Percentiles rank a stretch among this genome's conserved stretches.
phyloP scores from a whole-genome alignment of 2,329 filamentous ascomycete species.

The Pezicula carpinea region DNA sequence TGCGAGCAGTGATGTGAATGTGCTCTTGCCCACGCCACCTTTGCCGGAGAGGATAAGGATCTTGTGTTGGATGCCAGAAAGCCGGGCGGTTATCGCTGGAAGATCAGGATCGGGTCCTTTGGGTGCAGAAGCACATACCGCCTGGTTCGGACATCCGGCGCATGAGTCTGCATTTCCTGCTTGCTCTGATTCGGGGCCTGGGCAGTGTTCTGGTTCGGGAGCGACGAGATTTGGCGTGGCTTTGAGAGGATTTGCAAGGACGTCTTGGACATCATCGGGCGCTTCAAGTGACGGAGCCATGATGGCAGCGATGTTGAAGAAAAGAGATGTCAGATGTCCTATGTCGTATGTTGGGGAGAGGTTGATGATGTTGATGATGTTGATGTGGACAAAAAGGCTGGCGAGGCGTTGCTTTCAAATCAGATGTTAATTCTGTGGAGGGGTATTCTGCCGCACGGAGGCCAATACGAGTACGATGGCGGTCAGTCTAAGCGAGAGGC shows the following conservation, averaged over 20 bases:
- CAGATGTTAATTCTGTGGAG: background rate
- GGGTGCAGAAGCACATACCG: conserved; percentile 88
- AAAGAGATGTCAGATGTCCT: too few relatives aligned
- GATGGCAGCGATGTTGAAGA: conserved; percentile 1
- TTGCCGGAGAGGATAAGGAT: conserved; percentile 89
- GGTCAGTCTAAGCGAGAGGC: background rate
- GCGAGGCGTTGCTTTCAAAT: background rate
- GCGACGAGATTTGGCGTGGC: conserved; percentile 81
- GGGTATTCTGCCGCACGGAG: background rate
- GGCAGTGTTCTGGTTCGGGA: conserved; percentile 94
- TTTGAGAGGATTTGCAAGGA: conserved; percentile 72
- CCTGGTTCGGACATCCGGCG: conserved; percentile 91
- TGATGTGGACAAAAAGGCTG: too few relatives aligned
- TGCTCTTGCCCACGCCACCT: conserved; percentile 94
- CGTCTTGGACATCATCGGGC: conserved; percentile 59
- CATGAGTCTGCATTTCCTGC: conserved; percentile 76
- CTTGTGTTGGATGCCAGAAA: conserved; percentile 82
- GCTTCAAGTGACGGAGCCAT: conserved; percentile 85
- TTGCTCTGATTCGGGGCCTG: conserved; percentile 75
- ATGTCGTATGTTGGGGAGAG: too few relatives aligned
- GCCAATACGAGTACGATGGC: background rate
- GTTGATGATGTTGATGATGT: too few relatives aligned
- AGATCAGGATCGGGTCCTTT: conserved; percentile 97
- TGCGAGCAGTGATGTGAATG: conserved; percentile 81
- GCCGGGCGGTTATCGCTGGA: conserved; percentile 76